These are phyloP conservation scores for Thalia dealbata DNA, from an alignment of 176 grass and related monocot genomes.

Conservation along the genomic window DNA sequence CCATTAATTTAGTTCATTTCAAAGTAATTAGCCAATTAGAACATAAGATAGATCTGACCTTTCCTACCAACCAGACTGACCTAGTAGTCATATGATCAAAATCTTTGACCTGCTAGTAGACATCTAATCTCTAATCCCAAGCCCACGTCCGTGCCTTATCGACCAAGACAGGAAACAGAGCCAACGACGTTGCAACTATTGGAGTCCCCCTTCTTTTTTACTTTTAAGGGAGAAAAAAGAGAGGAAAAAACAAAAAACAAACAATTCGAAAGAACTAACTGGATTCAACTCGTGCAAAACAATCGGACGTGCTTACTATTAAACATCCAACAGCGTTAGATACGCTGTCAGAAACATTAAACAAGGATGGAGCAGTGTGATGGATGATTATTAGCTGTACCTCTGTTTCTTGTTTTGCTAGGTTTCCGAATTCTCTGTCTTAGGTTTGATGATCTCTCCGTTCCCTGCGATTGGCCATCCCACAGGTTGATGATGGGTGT, in stretches of 20 bases:
- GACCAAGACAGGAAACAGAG: too few species aligned
- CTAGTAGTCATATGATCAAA: too few species aligned
- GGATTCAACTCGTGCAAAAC: not conserved
- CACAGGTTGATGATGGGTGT: not conserved
- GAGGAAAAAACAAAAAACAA: not conserved
- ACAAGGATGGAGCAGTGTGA: not conserved
- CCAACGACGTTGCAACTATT: too few species aligned
- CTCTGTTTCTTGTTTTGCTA: not conserved
- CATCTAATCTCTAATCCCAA: too few species aligned
- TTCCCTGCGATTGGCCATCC: slow-evolving; percentile 2
- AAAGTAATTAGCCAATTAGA: too few species aligned
- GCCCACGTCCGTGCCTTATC: too few species aligned
- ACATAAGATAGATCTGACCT: too few species aligned
- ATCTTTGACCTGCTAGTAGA: too few species aligned
- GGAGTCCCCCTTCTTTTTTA: too few species aligned
- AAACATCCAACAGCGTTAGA: not conserved
- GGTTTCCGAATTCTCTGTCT: not conserved
- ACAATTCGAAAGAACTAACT: not conserved
- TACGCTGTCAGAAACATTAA: not conserved
- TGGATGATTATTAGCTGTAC: not conserved
- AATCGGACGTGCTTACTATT: not conserved
- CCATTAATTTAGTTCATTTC: too few species aligned
- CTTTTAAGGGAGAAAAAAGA: too few species aligned
- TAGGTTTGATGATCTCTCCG: slow-evolving; percentile 1
- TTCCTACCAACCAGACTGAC: too few species aligned